Evolutionary conservation across 1,284 basidiomycete genomes (phyloP).

Genomic region (Leccinum holopus): DNA sequence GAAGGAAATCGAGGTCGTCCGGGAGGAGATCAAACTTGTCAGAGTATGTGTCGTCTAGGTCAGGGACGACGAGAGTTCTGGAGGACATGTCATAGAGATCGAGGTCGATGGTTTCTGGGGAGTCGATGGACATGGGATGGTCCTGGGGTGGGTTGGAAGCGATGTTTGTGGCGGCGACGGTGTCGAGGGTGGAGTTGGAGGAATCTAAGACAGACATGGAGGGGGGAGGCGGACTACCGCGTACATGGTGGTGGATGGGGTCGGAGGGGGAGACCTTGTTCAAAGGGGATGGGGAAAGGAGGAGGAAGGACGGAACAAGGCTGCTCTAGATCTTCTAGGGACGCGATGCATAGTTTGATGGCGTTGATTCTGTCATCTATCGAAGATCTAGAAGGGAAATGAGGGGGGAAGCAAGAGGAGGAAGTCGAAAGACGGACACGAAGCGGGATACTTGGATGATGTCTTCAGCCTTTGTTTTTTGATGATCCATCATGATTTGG

Average conservation of each 20-base stretch:
- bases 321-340: slow-evolving; percentile 4
- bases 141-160: slow-evolving; percentile 4
- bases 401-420: neutral
- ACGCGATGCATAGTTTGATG: slow-evolving; percentile 21
- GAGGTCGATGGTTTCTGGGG: slow-evolving; percentile 12
- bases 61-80: slow-evolving; percentile 20
- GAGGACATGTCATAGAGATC: slow-evolving; percentile 24
- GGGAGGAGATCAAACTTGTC: slow-evolving; percentile 29
- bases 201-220: slow-evolving; percentile 20
- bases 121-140: slow-evolving; percentile 6
- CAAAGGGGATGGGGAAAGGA: slow-evolving; percentile 8
- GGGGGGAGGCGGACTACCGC: slow-evolving; percentile 12
- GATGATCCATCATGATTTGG: slow-evolving; percentile 20
- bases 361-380: slow-evolving; percentile 27
- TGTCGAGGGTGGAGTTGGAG: slow-evolving; percentile 17
- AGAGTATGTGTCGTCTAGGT: slow-evolving; percentile 34
- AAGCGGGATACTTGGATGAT: slow-evolving; percentile 22
- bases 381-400: slow-evolving; percentile 23
- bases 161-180: neutral
- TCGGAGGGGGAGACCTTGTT: neutral
- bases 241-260: neutral
- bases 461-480: slow-evolving; percentile 15
- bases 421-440: slow-evolving; percentile 17
- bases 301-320: neutral
- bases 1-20: slow-evolving; percentile 19